Conservation (phyloP, 805 yeast genomes). For the Pichia ethanolica region DNA sequence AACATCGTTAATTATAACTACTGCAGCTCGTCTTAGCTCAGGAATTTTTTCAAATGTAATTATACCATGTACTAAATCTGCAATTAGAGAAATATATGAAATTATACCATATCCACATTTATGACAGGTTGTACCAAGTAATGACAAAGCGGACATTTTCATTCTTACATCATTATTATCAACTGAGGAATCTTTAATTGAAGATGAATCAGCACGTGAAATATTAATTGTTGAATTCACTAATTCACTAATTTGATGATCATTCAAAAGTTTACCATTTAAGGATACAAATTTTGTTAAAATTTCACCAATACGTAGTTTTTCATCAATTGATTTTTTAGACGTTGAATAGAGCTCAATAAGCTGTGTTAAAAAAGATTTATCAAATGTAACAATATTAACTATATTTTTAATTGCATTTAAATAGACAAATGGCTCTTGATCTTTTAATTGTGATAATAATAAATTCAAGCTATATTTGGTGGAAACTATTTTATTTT, state of each 20-base stretch:
- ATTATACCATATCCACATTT: conserved; percentile 38
- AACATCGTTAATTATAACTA: conserved; percentile 59
- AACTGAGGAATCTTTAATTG: neutral
- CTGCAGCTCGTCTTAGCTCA: conserved; percentile 62
- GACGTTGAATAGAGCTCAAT: conserved; percentile 11
- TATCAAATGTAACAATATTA: conserved; percentile 41
- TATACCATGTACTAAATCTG: conserved; percentile 76
- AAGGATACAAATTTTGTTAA: conserved; percentile 49
- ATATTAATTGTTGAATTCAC: conserved; percentile 34
- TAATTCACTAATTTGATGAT: conserved; percentile 35
- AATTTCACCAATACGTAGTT: conserved; percentile 81
- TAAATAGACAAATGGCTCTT: conserved; percentile 81
- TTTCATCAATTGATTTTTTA: conserved; percentile 43
- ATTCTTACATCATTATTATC: conserved; percentile 44
- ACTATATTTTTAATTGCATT: conserved; percentile 78
- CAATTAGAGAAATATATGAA: conserved; percentile 42
- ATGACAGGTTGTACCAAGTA: conserved; percentile 66
- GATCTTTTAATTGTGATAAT: conserved; percentile 56
- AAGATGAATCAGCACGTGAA: neutral
- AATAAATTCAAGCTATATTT: conserved; percentile 56
- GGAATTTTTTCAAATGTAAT: conserved; percentile 48
- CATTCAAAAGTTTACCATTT: conserved; percentile 39
- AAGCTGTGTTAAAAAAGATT: conserved; percentile 7
- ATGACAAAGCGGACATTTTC: conserved; percentile 81
- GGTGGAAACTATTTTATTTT: conserved; percentile 15